Percentiles rank a stretch among this genome's conserved stretches.
Conservation (phyloP, 306 rosid species). For the Neltuma alba region DNA sequence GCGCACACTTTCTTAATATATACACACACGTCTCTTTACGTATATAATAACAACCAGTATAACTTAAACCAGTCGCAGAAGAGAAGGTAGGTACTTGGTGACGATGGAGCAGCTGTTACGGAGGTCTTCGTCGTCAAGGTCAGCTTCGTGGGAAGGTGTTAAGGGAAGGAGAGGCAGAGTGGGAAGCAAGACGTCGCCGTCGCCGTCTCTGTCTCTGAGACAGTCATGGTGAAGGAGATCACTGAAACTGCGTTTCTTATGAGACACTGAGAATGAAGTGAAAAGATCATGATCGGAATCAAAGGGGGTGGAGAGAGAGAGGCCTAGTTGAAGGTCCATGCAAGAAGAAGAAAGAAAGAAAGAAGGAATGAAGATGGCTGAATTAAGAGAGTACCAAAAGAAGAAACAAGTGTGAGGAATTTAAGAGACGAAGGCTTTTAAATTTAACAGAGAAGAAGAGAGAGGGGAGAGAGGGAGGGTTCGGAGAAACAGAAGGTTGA, state of each 20-base stretch:
- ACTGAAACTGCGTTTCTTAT: constrained; percentile 45
- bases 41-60: too few relatives aligned
- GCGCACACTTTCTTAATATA: not conserved
- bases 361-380: not conserved
- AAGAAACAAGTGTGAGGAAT: not conserved
- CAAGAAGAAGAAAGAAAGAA: not conserved
- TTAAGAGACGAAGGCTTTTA: constrained; percentile 11
- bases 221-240: constrained; percentile 37
- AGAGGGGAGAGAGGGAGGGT: constrained; percentile 25
- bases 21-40: too few relatives aligned
- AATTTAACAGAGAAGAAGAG: not conserved
- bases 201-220: not conserved
- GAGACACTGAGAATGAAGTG: not conserved
- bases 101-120: not conserved
- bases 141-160: constrained; percentile 47
- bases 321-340: constrained; percentile 87
- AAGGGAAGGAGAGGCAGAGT: constrained; percentile 70
- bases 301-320: constrained; percentile 47
- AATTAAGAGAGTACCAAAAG: not conserved
- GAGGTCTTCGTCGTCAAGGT: constrained; percentile 32
- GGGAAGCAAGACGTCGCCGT: constrained; percentile 24
- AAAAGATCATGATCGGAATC: not conserved
- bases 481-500: constrained; percentile 38
- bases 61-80: too few relatives aligned
- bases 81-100: too few relatives aligned